Base-by-base conservation (phyloP, 2,329 filamentous ascomycete species). In the Fusarium mundagurra region DNA sequence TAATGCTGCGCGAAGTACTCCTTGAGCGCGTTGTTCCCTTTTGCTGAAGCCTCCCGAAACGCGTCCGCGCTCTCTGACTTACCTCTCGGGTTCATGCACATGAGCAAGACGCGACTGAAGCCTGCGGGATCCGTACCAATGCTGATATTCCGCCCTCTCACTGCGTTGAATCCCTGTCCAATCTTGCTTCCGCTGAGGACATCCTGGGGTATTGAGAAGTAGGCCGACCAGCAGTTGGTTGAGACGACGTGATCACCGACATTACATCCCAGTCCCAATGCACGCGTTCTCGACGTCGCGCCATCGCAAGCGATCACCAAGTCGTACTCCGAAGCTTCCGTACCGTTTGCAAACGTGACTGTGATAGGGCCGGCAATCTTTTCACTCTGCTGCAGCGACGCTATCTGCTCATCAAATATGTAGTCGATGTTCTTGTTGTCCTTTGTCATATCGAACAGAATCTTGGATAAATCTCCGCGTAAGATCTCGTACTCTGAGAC, bases 1-100 rank as follows among this genome's bases (percentile, higher is more conserved):
- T 86, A 86, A 3, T 85, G 71, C 36, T 85, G 81, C 24, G 78
- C 73, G 31, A 86, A 75, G 6, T 82, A 78, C 1, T 79, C 71
- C 64, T 87, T 88, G 9, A 73, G 60, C 3, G 62, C 57, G 8
- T 71, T 29, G 10, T 66, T 70, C 2, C 77, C 78, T 45, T 77
- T 36, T 31, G 79, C 81, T 45, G 76, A 63, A 6, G 86, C 86
- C 22, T 84, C 78, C 20, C 83, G 83, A 61, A 87, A 87, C 1
- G 77, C 60, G 10, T 69, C 38, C 5, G 77, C 81, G 4, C 77
- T 71, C 27, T 82, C 78, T 13, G 50, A 34, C 8, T 80, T 67
- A 45, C 78, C 69, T 7, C 71, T 73, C 9, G 82, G 80, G 43
- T 82, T 66, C n/a, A 84, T 72, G 6, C 77, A 76, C 77, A 87